Conservation (phyloP, 1,284 basidiomycete species). For the Vanrija humicola region DNA sequence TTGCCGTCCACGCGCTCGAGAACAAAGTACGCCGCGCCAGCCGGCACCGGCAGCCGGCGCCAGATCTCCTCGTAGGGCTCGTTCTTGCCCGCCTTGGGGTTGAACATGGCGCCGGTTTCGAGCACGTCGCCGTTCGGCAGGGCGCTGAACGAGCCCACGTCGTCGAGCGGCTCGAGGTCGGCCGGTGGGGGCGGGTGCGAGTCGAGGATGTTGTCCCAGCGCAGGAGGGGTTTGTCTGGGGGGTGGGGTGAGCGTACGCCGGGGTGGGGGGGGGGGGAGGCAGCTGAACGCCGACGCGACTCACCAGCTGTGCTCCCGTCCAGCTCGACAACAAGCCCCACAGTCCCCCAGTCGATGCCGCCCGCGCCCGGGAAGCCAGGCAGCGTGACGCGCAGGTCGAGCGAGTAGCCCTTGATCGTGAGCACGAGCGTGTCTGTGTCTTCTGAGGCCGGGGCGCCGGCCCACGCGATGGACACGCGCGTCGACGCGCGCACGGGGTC, state of each 20-base stretch:
- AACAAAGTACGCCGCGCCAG: conserved; percentile 12
- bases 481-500: conserved; percentile 25
- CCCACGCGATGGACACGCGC: conserved; percentile 38
- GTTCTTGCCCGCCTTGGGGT: conserved; percentile 21
- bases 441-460: conserved; percentile 22
- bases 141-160: conserved; percentile 27
- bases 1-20: conserved; percentile 13
- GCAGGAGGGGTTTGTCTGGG: conserved; percentile 23
- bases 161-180: conserved; percentile 7
- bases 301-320: conserved; percentile 18
- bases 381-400: conserved; percentile 29
- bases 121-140: conserved; percentile 30
- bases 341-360: conserved; percentile 28
- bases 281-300: no score
- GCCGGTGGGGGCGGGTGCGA: conserved; percentile 13
- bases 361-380: conserved; percentile 15
- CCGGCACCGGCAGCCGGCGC: conserved; percentile 1
- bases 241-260: no score
- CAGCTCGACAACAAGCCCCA: conserved; percentile 16
- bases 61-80: conserved; percentile 36
- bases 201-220: conserved; percentile 33
- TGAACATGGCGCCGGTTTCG: conserved; percentile 35
- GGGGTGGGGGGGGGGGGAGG: no score
- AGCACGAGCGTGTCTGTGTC: conserved; percentile 40
- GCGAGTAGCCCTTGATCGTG: conserved; percentile 28